Base-by-base conservation (phyloP, 495 filamentous ascomycete species). In the Rhypophila decipiens region DNA sequence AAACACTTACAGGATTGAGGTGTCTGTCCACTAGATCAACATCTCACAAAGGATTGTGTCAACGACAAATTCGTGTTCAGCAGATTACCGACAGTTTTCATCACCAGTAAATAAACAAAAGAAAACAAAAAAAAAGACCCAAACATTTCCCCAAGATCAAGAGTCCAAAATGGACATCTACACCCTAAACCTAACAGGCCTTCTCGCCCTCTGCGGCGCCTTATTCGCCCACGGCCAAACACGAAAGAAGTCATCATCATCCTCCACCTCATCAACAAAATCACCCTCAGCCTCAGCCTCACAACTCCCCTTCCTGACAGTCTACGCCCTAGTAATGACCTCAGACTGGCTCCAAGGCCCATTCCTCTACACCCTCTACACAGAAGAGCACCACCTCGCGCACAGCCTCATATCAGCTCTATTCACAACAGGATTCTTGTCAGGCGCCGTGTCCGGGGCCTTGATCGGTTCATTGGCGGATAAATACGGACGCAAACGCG, bases 291-390 rank as follows among this genome's bases (percentile, higher is more conserved):
- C n/a, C n/a, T 19, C 11, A 35, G 3, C 12, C 46, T 46, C 47
- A 9, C 49, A 53, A 21, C 34, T 55, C 22, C 48, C 68, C n/a
- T 74, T 73, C 53, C 53, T 72, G 8, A 34, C 54, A 12, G 74
- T 72, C 8, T 80, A 77, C 45, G 63, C 60, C 23, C 71, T 79
- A 7, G 64, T 70, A 12, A 70, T 70, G 66, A 67, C 65, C 49
- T 67, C 76, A n/a, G 75, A 80, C 53, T 78, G 75, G 73, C 63
- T 78, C 35, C 74, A 80, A 67, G 42, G 74, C 20, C 72, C 77
- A 5, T 75, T 71, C 57, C 65, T 80, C 17, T 78, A 78, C 61
- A 69, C 75, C 15, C 62, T 82, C 19, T 80, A 80, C 57, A 66
- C 41, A 29, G 68, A 77, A 46, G 67, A 77, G 63, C 72, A 76